Conservation (phyloP, 2,329 filamentous ascomycete species). For the Pseudogymnoascus sp. region DNA sequence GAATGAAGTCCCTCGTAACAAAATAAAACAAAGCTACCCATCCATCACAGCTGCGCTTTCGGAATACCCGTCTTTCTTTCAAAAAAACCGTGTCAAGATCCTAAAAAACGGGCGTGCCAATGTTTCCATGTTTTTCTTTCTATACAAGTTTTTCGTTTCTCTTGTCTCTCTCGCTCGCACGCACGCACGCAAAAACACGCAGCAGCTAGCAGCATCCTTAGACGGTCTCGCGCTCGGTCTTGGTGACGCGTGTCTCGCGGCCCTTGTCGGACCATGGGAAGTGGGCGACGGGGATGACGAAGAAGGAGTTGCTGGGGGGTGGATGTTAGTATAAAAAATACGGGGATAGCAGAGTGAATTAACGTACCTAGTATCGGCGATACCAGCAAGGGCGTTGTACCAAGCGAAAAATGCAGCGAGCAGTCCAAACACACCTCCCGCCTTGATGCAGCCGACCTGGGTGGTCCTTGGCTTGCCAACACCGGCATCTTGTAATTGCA, state of each 20-base stretch:
- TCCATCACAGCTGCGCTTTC: neutral
- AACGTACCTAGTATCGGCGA: constrained; percentile 62
- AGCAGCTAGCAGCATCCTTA: constrained; percentile 13
- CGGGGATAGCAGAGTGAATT: neutral
- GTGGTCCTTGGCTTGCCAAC: constrained; percentile 34
- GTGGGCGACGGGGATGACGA: constrained; percentile 83
- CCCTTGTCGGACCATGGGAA: constrained; percentile 90
- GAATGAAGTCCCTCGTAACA: neutral
- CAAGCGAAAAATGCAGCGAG: constrained; percentile 74
- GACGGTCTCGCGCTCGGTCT: constrained; percentile 37
- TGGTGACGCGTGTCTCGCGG: constrained; percentile 45
- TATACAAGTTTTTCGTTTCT: neutral
- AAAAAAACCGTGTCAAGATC: neutral
- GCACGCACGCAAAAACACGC: neutral
- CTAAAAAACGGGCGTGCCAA: neutral
- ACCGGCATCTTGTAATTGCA: constrained; percentile 17
- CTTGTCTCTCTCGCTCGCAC: neutral
- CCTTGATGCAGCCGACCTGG: constrained; percentile 46
- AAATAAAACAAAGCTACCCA: neutral
- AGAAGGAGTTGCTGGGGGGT: constrained; percentile 71
- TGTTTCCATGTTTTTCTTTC: neutral
- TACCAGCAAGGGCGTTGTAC: constrained; percentile 80
- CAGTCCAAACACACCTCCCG: constrained; percentile 74
- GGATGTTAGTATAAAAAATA: constrained; percentile 28
- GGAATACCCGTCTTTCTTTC: neutral